phyloP scores from a whole-genome alignment of 768 basidiomycete species.

The Vishniacozyma victoriae region DNA sequence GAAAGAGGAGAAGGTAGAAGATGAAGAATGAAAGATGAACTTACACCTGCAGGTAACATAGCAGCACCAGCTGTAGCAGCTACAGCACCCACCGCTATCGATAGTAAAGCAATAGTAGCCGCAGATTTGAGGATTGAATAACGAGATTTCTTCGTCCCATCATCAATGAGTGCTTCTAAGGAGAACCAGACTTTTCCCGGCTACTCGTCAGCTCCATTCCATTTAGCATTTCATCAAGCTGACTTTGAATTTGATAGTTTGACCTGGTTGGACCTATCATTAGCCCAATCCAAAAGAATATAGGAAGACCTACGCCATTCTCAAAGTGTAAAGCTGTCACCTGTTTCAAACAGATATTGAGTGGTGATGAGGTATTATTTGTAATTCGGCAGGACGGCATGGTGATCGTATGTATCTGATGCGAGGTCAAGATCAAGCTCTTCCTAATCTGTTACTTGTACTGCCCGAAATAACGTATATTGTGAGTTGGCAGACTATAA shows the following conservation, averaged over 20 bases:
- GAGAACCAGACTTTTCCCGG: constrained; percentile 44
- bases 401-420: not conserved
- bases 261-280: constrained; percentile 28
- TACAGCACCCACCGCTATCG: constrained; percentile 35
- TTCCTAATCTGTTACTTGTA: not conserved
- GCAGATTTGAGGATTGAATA: constrained; percentile 42
- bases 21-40: not conserved
- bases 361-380: constrained; percentile 28
- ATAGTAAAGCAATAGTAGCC: constrained; percentile 40
- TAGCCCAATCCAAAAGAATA: not conserved
- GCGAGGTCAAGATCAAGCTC: not conserved
- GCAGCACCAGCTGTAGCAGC: constrained; percentile 42
- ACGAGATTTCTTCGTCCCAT: constrained; percentile 31
- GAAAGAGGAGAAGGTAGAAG: not conserved
- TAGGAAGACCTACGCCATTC: constrained; percentile 21
- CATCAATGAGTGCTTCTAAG: constrained; percentile 36
- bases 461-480: no score
- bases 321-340: constrained; percentile 44
- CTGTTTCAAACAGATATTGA: constrained; percentile 43
- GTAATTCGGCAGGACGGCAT: constrained; percentile 42
- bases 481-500: no score
- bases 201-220: constrained; percentile 8
- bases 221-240: not conserved
- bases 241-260: constrained; percentile 38
- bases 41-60: constrained; percentile 34